Evolutionary conservation across 73 alveolate genomes (phyloP).

Genomic region (Paramecium sonneborni): DNA sequence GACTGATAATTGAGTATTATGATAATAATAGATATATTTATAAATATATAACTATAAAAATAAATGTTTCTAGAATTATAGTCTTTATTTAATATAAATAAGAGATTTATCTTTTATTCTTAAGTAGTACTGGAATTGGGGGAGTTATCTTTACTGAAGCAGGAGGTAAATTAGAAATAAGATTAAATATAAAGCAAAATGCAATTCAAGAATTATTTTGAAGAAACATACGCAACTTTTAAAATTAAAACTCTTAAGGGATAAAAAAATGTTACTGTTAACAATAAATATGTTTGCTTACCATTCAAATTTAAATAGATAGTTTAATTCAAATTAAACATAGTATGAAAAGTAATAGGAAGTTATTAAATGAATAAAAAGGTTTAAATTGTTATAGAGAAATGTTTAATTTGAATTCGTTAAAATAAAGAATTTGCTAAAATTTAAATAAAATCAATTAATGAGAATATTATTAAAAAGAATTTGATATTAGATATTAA

Average conservation of each 20-base stretch:
- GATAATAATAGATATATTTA: not conserved
- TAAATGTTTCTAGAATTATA: constrained; percentile 32
- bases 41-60: not conserved
- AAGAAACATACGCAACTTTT: constrained; percentile 5
- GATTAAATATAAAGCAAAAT: not conserved
- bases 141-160: constrained; percentile 8
- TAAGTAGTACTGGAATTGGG: constrained; percentile 19
- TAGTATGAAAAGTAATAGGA: not conserved
- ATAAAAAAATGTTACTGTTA: not conserved
- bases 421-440: not conserved
- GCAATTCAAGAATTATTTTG: constrained; percentile 56
- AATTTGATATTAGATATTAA: not conserved
- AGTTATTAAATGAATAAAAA: not conserved
- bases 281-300: not conserved
- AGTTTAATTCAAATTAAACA: not conserved
- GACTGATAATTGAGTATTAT: constrained; percentile 74
- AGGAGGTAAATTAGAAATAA: constrained; percentile 2
- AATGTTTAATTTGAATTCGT: not conserved
- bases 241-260: not conserved
- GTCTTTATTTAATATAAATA: not conserved
- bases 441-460: not conserved
- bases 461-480: not conserved
- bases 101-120: not conserved
- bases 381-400: not conserved
- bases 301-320: not conserved